Evolutionary conservation across 805 yeast genomes (phyloP), one percentile per base, ranked within the genome.

Genomic region (Wickerhamiella musiphila): DNA sequence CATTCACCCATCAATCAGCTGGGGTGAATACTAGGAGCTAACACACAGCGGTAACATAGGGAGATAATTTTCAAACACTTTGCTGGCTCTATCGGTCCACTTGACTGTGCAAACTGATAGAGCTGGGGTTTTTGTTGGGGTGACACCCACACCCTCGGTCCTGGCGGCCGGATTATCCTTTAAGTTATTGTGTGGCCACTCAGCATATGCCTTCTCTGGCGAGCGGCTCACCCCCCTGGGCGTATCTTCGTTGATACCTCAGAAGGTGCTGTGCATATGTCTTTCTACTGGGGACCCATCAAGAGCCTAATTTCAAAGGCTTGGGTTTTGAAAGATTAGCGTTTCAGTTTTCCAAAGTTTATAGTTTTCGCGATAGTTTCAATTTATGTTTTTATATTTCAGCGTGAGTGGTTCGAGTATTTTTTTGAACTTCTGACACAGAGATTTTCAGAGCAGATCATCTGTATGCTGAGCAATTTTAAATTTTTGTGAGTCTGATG

Each of bases 11-110:
- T 6, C 10, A n/a, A 3, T 15, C n/a, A n/a, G 19, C 18, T 26
- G 11, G 10, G 10, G 5, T 4, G 18, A 18, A 21, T 11, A 5
- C 23, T 21, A 11, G 10, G 23, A 4, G 17, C 21, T 6, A 30
- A 26, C 40, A 34, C 40, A 37, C 40, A 37, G 40, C 40, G 37
- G 35, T 37, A 37, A 37, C 35, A 33, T 32, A 34, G 26, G 40
- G 36, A 31, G 18, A 32, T 31, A 29, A 37, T 37, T 34, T 34
- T 37, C 35, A 23, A 16, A 25, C 19, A 10, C 23, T 18, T 15
- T 17, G 18, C 21, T 22, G 16, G 21, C 18, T 11, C 14, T 16
- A 24, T 14, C 13, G 26, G 26, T 14, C 26, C 26, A 24, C 26
- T 24, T 24, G 10, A 24, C 26, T 24, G 26, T 24, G 26, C 15